A percentile compares a stretch with the other conserved stretches of the same genome.
Conservation (phyloP, 2,329 filamentous ascomycete species). For the Xylariaceae sp. region DNA sequence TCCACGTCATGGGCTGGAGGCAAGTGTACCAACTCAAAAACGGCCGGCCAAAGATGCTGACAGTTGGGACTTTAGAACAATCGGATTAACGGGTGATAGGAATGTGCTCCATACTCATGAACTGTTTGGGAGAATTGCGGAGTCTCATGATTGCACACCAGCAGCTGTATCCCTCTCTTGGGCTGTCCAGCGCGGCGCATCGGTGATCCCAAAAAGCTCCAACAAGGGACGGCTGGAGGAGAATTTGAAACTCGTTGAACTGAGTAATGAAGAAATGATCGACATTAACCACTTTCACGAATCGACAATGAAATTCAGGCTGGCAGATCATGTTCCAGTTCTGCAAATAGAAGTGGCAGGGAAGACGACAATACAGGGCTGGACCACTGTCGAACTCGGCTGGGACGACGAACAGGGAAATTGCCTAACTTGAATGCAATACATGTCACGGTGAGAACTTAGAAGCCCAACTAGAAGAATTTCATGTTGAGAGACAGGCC, state of each 20-base stretch:
- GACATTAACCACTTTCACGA: too few species aligned
- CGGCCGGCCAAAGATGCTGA: background rate
- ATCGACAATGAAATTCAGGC: too few species aligned
- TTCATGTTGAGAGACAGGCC: too few species aligned
- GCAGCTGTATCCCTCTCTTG: constrained; percentile 54
- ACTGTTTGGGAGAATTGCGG: constrained; percentile 52
- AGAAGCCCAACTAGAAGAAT: too few species aligned
- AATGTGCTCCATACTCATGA: constrained; percentile 36
- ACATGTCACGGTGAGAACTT: too few species aligned
- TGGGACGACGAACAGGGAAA: too few species aligned
- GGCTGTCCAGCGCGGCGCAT: constrained; percentile 52
- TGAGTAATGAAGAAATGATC: background rate
- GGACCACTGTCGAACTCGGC: too few species aligned
- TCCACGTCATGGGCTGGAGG: constrained; percentile 43
- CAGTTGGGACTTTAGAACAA: background rate
- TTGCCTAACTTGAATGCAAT: too few species aligned
- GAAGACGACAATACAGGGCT: too few species aligned
- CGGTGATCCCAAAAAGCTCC: constrained; percentile 54
- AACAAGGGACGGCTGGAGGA: constrained; percentile 49
- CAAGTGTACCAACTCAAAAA: constrained; percentile 6
- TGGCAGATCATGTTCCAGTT: too few species aligned
- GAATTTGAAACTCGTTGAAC: constrained; percentile 37
- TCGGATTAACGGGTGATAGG: background rate
- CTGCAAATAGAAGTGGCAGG: too few species aligned
- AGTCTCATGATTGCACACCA: constrained; percentile 49